phyloP scores from a whole-genome alignment of 169 alveolate genomes.

The Plasmodium billcollinsi region DNA sequence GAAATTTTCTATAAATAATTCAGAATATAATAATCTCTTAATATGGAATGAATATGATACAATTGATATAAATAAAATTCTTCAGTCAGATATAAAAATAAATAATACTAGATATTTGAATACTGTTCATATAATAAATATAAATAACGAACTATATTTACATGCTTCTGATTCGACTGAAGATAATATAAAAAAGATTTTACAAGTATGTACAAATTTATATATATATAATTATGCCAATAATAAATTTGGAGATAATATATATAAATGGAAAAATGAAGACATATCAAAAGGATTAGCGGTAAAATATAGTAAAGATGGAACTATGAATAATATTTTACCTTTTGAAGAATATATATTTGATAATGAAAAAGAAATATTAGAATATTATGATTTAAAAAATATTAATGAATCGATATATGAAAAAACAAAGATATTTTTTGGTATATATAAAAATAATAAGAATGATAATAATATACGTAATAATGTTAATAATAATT shows the following conservation, averaged over 20 bases:
- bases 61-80: constrained; percentile 3
- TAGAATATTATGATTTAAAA: constrained; percentile 30
- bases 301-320: neutral
- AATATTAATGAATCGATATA: constrained; percentile 34
- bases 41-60: constrained; percentile 25
- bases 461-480: neutral
- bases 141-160: neutral
- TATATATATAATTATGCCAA: constrained; percentile 43
- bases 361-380: constrained; percentile 13
- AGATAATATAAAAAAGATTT: neutral
- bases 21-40: constrained; percentile 15
- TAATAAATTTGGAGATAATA: constrained; percentile 42
- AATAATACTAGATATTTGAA: neutral
- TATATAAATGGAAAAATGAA: constrained; percentile 7
- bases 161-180: neutral
- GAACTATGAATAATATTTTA: neutral
- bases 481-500: neutral
- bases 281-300: neutral
- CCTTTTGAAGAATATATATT: constrained; percentile 61
- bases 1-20: constrained; percentile 32
- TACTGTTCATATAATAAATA: constrained; percentile 46
- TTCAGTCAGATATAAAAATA: neutral
- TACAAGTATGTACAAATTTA: constrained; percentile 3
- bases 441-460: constrained; percentile 37
- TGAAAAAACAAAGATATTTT: constrained; percentile 38